Percentiles rank a stretch among this genome's conserved stretches.
Conservation (phyloP, 257 asterid species). For the Nicotiana benthamiana region DNA sequence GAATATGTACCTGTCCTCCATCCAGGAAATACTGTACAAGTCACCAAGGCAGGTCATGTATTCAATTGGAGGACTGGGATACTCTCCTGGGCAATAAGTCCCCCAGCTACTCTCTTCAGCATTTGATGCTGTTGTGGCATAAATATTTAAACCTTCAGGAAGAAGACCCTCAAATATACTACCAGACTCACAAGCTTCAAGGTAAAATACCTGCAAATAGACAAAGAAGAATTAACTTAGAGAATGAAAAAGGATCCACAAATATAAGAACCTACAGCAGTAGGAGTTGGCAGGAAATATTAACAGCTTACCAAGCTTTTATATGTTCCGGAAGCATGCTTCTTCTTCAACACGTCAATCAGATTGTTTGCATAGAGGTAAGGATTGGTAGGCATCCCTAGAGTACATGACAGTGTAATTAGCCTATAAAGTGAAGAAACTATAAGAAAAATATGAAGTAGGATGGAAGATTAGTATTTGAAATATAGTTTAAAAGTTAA, state of each 20-base stretch:
- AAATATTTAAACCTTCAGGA: conserved; percentile 73
- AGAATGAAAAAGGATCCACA: background rate
- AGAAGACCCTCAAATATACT: conserved; percentile 96
- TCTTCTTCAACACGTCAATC: conserved; percentile 46
- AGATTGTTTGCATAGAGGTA: conserved; percentile 75
- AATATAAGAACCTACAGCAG: background rate
- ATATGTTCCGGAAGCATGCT: conserved; percentile 80
- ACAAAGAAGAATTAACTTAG: background rate
- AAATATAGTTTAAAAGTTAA: background rate
- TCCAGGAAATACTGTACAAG: conserved; percentile 92
- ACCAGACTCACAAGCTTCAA: conserved; percentile 97
- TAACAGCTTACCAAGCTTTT: conserved; percentile 61
- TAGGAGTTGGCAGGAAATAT: background rate
- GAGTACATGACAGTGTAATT: background rate
- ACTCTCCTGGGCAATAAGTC: conserved; percentile 93
- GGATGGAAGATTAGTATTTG: background rate
- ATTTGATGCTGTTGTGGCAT: conserved; percentile 95
- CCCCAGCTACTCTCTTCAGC: conserved; percentile 97
- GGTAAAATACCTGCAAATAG: conserved; percentile 62
- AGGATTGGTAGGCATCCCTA: conserved; percentile 83
- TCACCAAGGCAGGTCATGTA: conserved; percentile 94
- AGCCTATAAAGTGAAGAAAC: background rate
- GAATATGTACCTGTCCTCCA: conserved; percentile 78
- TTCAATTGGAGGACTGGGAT: conserved; percentile 80
- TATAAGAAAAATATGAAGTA: too few species aligned